Evolutionary conservation across 2,329 filamentous ascomycete species (phyloP).

Genomic region (Furcasterigmium furcatum): DNA sequence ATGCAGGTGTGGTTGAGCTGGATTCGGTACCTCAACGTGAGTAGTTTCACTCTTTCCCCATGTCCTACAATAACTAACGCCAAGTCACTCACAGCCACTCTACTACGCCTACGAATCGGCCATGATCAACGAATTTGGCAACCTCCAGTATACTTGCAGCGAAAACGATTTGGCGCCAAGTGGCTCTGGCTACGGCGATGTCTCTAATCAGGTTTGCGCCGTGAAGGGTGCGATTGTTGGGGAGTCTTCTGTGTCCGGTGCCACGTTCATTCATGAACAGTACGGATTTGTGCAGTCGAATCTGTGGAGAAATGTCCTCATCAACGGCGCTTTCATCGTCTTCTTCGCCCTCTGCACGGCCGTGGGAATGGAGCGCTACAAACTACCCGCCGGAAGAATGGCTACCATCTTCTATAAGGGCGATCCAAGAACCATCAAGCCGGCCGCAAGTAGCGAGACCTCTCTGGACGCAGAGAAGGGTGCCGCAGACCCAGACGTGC

Average conservation of each 20-base stretch:
- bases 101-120: slow-evolving; percentile 64
- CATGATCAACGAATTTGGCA: slow-evolving; percentile 50
- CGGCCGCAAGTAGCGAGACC: too few relatives aligned
- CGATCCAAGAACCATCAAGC: too few relatives aligned
- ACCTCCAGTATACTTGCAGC: slow-evolving; percentile 46
- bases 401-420: too few relatives aligned
- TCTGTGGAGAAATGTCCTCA: slow-evolving; percentile 75
- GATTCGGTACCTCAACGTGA: slow-evolving; percentile 58
- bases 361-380: slow-evolving; percentile 56
- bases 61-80: too few relatives aligned
- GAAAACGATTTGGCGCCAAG: slow-evolving; percentile 42
- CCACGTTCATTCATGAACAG: slow-evolving; percentile 46
- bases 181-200: slow-evolving; percentile 33
- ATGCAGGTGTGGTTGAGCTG: slow-evolving; percentile 66
- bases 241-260: slow-evolving; percentile 44
- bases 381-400: too few relatives aligned
- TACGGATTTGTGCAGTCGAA: slow-evolving; percentile 56
- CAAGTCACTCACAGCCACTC: slow-evolving; percentile 37
- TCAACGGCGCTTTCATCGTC: slow-evolving; percentile 71
- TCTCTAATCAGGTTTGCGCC: slow-evolving; percentile 51
- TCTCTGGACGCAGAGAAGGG: too few relatives aligned
- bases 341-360: slow-evolving; percentile 73
- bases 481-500: too few relatives aligned
- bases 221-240: slow-evolving; percentile 50
- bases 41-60: too few relatives aligned